These are phyloP conservation scores for Pichia sp. DNA, from an alignment of 1,139 yeast genomes.

Conservation along the genomic window DNA sequence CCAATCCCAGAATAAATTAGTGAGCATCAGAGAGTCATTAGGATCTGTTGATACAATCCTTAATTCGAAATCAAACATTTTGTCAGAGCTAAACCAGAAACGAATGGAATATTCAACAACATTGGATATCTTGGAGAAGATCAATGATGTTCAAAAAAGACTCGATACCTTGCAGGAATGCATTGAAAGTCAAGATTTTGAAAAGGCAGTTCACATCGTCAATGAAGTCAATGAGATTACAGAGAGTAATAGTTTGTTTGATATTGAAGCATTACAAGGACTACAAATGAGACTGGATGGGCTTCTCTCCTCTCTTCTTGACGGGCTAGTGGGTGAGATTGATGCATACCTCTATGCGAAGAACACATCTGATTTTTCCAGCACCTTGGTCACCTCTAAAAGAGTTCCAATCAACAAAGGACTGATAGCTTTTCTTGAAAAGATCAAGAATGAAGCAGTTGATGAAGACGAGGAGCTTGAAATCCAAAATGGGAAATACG, in stretches of 20 bases:
- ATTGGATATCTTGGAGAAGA: slow-evolving; percentile 64
- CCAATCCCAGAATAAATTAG: slow-evolving; percentile 50
- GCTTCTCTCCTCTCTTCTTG: slow-evolving; percentile 63
- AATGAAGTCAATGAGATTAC: slow-evolving; percentile 35
- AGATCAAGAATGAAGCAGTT: slow-evolving; percentile 11
- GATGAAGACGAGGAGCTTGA: slow-evolving; percentile 22
- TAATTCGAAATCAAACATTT: slow-evolving; percentile 34
- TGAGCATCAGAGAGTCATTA: slow-evolving; percentile 45
- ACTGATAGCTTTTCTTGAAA: slow-evolving; percentile 18
- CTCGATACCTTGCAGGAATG: slow-evolving; percentile 61
- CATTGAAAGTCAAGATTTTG: slow-evolving; percentile 61
- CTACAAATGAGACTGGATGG: slow-evolving; percentile 51
- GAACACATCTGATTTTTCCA: not conserved
- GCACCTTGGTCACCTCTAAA: not conserved
- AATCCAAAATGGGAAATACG: slow-evolving; percentile 17
- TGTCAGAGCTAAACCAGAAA: slow-evolving; percentile 59
- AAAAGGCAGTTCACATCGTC: slow-evolving; percentile 49
- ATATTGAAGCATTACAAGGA: slow-evolving; percentile 45
- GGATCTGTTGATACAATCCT: slow-evolving; percentile 26
- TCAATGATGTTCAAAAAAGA: slow-evolving; percentile 51
- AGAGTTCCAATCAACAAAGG: slow-evolving; percentile 17
- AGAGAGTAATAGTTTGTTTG: slow-evolving; percentile 43
- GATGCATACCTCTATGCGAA: slow-evolving; percentile 67
- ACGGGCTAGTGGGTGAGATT: slow-evolving; percentile 69
- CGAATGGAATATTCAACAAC: slow-evolving; percentile 59